Conservation (phyloP, 1,284 basidiomycete genomes). For the Bjerkandera adusta region DNA sequence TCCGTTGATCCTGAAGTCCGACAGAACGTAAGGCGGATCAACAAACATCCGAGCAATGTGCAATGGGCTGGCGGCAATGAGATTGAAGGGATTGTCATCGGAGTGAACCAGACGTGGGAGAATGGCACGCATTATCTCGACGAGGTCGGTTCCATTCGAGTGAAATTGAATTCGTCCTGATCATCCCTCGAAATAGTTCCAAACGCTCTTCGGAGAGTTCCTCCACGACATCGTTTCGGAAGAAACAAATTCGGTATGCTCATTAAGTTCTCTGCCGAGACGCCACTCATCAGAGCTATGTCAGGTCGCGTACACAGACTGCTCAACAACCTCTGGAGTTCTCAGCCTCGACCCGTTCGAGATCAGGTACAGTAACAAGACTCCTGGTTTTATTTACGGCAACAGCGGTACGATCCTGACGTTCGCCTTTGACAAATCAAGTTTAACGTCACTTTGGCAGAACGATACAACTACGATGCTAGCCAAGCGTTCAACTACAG, state of each 20-base stretch:
- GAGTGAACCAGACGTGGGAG: conserved; percentile 34
- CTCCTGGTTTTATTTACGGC: conserved; percentile 53
- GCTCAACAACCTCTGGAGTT: conserved; percentile 58
- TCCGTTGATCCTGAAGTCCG: conserved; percentile 54
- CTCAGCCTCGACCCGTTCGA: conserved; percentile 56
- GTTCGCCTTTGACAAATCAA: not conserved
- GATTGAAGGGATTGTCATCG: conserved; percentile 52
- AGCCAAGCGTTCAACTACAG: conserved; percentile 52
- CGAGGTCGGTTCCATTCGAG: conserved; percentile 34
- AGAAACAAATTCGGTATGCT: conserved; percentile 47
- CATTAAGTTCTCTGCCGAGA: not conserved
- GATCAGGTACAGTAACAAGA: conserved; percentile 50
- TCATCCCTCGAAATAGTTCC: conserved; percentile 34
- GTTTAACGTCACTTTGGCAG: conserved; percentile 12
- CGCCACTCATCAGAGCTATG: not conserved
- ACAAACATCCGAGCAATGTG: conserved; percentile 55
- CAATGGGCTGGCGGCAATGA: conserved; percentile 67
- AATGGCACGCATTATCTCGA: conserved; percentile 47
- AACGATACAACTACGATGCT: conserved; percentile 60
- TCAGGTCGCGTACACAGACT: conserved; percentile 60
- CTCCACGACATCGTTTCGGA: conserved; percentile 47
- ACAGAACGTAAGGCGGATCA: conserved; percentile 55
- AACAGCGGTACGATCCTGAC: conserved; percentile 41
- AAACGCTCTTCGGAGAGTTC: conserved; percentile 52
- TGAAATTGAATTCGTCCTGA: not conserved